These are phyloP conservation scores for Maudiozyma turicensis DNA, from an alignment of 805 yeast genomes.

Conservation along the genomic window DNA sequence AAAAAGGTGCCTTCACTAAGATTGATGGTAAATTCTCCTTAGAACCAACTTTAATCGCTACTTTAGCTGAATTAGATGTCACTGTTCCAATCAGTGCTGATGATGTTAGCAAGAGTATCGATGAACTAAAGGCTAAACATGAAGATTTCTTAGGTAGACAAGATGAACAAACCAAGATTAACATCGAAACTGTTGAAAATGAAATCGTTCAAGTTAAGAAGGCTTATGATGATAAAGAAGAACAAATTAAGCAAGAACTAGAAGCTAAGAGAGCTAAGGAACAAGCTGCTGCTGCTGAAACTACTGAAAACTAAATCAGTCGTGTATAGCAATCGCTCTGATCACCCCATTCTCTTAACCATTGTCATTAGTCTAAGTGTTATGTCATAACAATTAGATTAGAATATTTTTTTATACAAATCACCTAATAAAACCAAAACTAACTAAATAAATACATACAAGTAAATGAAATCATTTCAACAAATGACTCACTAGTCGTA, in stretches of 20 bases:
- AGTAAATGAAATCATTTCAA: no score
- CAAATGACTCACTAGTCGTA: no score
- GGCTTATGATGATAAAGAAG: constrained; percentile 39
- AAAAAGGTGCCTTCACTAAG: constrained; percentile 9
- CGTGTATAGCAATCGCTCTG: not conserved
- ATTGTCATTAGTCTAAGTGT: no score
- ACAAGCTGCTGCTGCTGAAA: constrained; percentile 10
- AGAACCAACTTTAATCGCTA: constrained; percentile 70
- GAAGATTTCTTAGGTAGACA: constrained; percentile 59
- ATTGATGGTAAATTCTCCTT: constrained; percentile 47
- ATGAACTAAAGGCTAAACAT: constrained; percentile 62
- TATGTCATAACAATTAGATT: no score
- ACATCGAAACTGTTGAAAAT: constrained; percentile 66
- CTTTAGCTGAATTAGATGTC: constrained; percentile 66
- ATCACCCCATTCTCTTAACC: no score
- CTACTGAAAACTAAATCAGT: constrained; percentile 9
- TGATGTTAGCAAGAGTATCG: constrained; percentile 57
- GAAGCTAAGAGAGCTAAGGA: constrained; percentile 27
- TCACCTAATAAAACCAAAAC: no score
- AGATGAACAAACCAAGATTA: constrained; percentile 69
- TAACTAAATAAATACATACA: no score
- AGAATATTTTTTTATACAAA: no score
- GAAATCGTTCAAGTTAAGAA: constrained; percentile 62
- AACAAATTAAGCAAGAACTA: constrained; percentile 23
- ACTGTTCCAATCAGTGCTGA: constrained; percentile 70